These are phyloP conservation scores for Fusarium sp. DNA, from an alignment of 2,329 filamentous ascomycete genomes.

Conservation along the genomic window DNA sequence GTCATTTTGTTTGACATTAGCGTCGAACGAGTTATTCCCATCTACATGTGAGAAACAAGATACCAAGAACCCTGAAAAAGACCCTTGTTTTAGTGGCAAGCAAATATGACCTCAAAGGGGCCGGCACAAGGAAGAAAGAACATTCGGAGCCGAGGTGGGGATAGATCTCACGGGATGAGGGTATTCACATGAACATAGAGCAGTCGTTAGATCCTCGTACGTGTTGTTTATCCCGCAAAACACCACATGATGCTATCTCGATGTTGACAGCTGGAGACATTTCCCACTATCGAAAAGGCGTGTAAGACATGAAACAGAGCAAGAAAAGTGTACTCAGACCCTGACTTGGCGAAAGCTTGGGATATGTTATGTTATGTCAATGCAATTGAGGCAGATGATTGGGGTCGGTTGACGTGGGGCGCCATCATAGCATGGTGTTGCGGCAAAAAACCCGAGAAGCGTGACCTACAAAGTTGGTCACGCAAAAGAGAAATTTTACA, in stretches of 20 bases:
- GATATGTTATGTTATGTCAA: constrained; percentile 20
- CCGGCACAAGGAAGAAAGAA: constrained; percentile 12
- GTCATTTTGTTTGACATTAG: not conserved
- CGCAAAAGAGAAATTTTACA: constrained; percentile 16
- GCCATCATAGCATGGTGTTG: constrained; percentile 35
- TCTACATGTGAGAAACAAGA: constrained; percentile 9
- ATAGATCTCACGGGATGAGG: constrained; percentile 40
- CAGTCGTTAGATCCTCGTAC: not conserved
- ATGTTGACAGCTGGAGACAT: constrained; percentile 11
- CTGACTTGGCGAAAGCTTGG: constrained; percentile 16
- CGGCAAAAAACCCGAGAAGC: constrained; percentile 22
- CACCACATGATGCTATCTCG: constrained; percentile 26
- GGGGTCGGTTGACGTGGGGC: constrained; percentile 38
- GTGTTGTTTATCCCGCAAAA: constrained; percentile 24
- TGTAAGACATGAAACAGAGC: constrained; percentile 16
- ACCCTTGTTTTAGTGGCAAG: constrained; percentile 18
- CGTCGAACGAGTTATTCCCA: not conserved
- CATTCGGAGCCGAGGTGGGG: constrained; percentile 26
- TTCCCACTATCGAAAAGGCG: constrained; percentile 30
- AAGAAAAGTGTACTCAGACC: constrained; percentile 37
- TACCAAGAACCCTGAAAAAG: not conserved
- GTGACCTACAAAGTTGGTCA: constrained; percentile 40
- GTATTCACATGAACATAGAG: constrained; percentile 40
- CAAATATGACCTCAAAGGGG: constrained; percentile 9
- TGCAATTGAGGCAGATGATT: constrained; percentile 48